Evolutionary conservation across 495 filamentous ascomycete genomes (phyloP), one percentile per base, ranked within the genome.

Genomic region (Cercophora newfieldiana): DNA sequence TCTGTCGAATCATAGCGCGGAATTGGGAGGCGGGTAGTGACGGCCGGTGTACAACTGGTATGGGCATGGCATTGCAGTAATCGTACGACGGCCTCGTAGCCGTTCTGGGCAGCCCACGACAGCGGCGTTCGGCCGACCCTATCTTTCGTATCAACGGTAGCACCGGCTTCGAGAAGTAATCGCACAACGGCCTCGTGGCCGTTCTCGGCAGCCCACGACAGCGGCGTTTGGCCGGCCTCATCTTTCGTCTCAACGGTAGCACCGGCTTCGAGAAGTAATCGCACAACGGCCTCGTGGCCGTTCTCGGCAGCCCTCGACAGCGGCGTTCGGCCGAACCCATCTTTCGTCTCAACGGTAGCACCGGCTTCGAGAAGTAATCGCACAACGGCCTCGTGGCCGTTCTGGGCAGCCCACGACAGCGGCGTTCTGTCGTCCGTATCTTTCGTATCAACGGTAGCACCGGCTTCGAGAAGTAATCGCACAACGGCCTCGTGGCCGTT

Each of bases 61-160:
- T 18, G 25, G 55, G 25, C 29, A 29, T 56, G 28, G 29, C 55
- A 37, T 59, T 33, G 28, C 28, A 59, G 55, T 59, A 59, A 6
- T 59, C 53, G 53, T 25, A 65, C 64, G 25, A 59, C 19, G n/a
- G 24, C 37, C n/a, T 63, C 50, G 19, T 67, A 30, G n/a, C 59
- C 51, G 0, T 28, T n/a, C n/a, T 28, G 8, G 19, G 59, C 65
- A 21, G 65, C 65, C 18, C 21, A 59, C 19, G 10, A 59, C 22
- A 62, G 18, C 53, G 59, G 57, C 19, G 64, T 61, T 24, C n/a
- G 29, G 25, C 57, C 29, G 28, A 18, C 0, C 7, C 29, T 18
- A 30, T 61, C 57, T 30, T 61, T 61, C 2, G 30, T 18, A 31
- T 66, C 33, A 48, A 66, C 48, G 25, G 53, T 24, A 56, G 53